A percentile compares a stretch with the other conserved stretches of the same genome.
Evolutionary conservation across 495 filamentous ascomycete genomes (phyloP).

Genomic region (Penicillium robsamsonii): DNA sequence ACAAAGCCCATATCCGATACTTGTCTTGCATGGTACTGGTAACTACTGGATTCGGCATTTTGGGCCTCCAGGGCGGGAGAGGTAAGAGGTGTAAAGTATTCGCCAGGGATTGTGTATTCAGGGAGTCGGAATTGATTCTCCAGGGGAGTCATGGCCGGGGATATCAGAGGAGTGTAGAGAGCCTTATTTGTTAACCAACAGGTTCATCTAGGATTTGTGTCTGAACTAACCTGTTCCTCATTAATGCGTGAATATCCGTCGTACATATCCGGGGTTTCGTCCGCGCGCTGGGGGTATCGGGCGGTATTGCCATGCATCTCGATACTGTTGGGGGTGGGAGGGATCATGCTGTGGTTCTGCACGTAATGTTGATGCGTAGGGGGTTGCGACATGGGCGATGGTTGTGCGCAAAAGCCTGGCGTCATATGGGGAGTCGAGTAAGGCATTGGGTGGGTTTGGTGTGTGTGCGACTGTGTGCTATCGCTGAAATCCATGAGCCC

Average conservation of each 20-base stretch:
- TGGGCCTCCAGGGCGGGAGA: constrained; percentile 89
- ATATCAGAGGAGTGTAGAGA: constrained; percentile 90
- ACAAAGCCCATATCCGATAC: constrained; percentile 42
- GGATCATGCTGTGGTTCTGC: constrained; percentile 65
- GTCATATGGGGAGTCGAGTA: constrained; percentile 37
- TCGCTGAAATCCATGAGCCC: constrained; percentile 38
- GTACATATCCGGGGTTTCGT: constrained; percentile 62
- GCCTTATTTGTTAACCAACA: constrained; percentile 44
- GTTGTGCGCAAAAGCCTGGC: constrained; percentile 41
- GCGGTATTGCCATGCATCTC: constrained; percentile 73
- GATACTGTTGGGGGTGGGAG: constrained; percentile 89
- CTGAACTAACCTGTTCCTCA: constrained; percentile 67
- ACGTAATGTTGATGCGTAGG: constrained; percentile 49
- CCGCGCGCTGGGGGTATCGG: constrained; percentile 61
- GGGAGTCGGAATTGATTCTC: constrained; percentile 79
- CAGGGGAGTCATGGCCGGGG: constrained; percentile 89
- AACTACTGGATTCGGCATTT: constrained; percentile 47
- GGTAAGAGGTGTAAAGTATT: constrained; percentile 90
- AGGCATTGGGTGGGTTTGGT: constrained; percentile 20
- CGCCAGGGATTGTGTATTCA: constrained; percentile 79
- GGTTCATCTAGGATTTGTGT: not conserved
- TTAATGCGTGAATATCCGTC: constrained; percentile 72
- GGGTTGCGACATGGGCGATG: constrained; percentile 53
- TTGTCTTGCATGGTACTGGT: constrained; percentile 34
- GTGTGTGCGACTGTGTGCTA: constrained; percentile 24